Evolutionary conservation across 371 early-diverging fungal genomes (phyloP).

Genomic region (Apophysomyces elegans): DNA sequence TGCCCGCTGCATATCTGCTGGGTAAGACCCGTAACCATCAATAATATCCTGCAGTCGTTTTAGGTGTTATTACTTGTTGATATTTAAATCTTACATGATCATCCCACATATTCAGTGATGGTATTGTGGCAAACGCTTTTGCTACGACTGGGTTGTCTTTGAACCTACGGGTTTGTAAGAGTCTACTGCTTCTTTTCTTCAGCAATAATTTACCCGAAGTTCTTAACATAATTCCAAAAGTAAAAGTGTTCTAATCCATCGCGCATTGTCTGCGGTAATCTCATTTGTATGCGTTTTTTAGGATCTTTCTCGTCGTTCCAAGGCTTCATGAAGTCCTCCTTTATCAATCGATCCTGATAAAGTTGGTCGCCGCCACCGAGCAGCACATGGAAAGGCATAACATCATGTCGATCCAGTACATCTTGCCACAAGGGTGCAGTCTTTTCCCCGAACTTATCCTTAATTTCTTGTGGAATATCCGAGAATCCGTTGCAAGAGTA

Average conservation of each 20-base stretch:
- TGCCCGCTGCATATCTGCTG: slow-evolving; percentile 72
- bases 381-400: slow-evolving; percentile 76
- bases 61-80: background rate
- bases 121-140: slow-evolving; percentile 71
- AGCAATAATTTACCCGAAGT: slow-evolving; percentile 57
- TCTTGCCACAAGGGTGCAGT: slow-evolving; percentile 80
- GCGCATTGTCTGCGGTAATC: slow-evolving; percentile 58
- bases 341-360: slow-evolving; percentile 55
- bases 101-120: slow-evolving; percentile 79
- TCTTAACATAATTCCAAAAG: slow-evolving; percentile 73
- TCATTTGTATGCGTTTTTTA: slow-evolving; percentile 38
- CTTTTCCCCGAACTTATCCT: slow-evolving; percentile 48
- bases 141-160: slow-evolving; percentile 55
- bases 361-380: slow-evolving; percentile 90
- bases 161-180: slow-evolving; percentile 19
- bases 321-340: slow-evolving; percentile 50
- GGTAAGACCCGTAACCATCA: slow-evolving; percentile 87
- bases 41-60: slow-evolving; percentile 52
- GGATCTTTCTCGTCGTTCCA: slow-evolving; percentile 49
- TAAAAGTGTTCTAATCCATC: slow-evolving; percentile 68
- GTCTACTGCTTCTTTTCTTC: background rate
- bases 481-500: slow-evolving; percentile 77
- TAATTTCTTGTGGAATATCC: slow-evolving; percentile 51
- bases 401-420: slow-evolving; percentile 68
- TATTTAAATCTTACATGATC: slow-evolving; percentile 65